Evolutionary conservation across 768 basidiomycete genomes (phyloP).

Genomic region (Suillus occidentalis): DNA sequence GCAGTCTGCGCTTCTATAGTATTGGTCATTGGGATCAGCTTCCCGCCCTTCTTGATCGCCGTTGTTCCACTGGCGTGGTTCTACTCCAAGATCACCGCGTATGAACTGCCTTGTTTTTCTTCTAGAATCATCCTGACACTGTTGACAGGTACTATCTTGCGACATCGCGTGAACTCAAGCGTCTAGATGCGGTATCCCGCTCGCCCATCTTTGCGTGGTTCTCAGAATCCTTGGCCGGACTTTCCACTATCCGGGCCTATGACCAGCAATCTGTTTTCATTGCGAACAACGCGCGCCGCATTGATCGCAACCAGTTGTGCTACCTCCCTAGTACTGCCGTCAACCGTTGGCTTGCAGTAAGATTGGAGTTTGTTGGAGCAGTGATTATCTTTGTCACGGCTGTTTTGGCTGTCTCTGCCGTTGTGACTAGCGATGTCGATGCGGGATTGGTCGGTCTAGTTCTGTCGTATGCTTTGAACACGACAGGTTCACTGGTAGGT

Average conservation of each 20-base stretch:
- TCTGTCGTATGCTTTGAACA: conserved; percentile 80
- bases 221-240: conserved; percentile 71
- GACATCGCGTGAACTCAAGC: conserved; percentile 85
- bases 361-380: conserved; percentile 83
- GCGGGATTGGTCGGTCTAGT: conserved; percentile 87
- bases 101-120: conserved; percentile 20
- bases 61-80: conserved; percentile 77
- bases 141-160: conserved; percentile 75
- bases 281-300: conserved; percentile 64
- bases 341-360: conserved; percentile 82
- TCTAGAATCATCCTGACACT: neutral
- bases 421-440: conserved; percentile 78
- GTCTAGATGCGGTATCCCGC: conserved; percentile 83
- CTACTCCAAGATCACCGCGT: conserved; percentile 82
- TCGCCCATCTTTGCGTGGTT: conserved; percentile 93
- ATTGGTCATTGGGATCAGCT: conserved; percentile 75
- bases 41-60: conserved; percentile 79
- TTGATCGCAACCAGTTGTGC: conserved; percentile 86
- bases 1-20: conserved; percentile 59
- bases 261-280: conserved; percentile 68
- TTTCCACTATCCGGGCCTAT: conserved; percentile 84
- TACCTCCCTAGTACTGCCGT: conserved; percentile 70
- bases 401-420: conserved; percentile 60
- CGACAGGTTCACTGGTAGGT: conserved; percentile 77
- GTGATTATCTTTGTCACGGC: conserved; percentile 77